Conservation (phyloP, 1,284 basidiomycete species). For the Psilocybe mexicana region DNA sequence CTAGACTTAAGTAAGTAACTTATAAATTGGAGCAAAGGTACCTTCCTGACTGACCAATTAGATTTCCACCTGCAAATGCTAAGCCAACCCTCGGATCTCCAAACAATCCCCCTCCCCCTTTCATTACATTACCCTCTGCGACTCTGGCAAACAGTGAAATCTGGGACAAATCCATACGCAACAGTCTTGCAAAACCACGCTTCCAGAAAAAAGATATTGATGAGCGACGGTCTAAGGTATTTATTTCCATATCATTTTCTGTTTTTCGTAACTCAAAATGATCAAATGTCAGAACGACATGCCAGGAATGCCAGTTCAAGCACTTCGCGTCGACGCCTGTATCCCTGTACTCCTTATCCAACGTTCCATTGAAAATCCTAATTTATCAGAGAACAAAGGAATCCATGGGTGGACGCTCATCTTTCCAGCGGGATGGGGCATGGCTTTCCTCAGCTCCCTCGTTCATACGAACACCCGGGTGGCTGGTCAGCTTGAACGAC, state of each 20-base stretch:
- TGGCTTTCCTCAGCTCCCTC: slow-evolving; percentile 84
- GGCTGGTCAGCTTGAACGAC: slow-evolving; percentile 77
- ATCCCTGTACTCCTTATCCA: slow-evolving; percentile 83
- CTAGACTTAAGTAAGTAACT: slow-evolving; percentile 64
- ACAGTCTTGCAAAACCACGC: slow-evolving; percentile 56
- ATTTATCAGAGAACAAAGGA: slow-evolving; percentile 35
- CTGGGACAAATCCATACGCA: slow-evolving; percentile 66
- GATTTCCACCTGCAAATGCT: slow-evolving; percentile 81
- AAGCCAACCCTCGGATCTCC: slow-evolving; percentile 36
- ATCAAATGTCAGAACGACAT: slow-evolving; percentile 56
- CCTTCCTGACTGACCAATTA: slow-evolving; percentile 28
- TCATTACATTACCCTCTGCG: slow-evolving; percentile 56
- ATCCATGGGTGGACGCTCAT: slow-evolving; percentile 86
- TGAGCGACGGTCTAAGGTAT: slow-evolving; percentile 70
- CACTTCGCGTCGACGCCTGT: slow-evolving; percentile 74
- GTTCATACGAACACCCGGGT: slow-evolving; percentile 79
- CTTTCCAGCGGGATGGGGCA: slow-evolving; percentile 84
- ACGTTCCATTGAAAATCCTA: slow-evolving; percentile 57
- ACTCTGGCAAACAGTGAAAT: slow-evolving; percentile 64
- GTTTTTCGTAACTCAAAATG: not conserved
- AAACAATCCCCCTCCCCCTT: slow-evolving; percentile 23
- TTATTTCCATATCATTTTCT: slow-evolving; percentile 2
- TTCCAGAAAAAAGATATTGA: slow-evolving; percentile 87
- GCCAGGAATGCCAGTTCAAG: slow-evolving; percentile 71
- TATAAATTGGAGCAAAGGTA: not conserved